Base-by-base conservation (phyloP, 192 early-diverging fungal species). In the Anaeromyces robustus region DNA sequence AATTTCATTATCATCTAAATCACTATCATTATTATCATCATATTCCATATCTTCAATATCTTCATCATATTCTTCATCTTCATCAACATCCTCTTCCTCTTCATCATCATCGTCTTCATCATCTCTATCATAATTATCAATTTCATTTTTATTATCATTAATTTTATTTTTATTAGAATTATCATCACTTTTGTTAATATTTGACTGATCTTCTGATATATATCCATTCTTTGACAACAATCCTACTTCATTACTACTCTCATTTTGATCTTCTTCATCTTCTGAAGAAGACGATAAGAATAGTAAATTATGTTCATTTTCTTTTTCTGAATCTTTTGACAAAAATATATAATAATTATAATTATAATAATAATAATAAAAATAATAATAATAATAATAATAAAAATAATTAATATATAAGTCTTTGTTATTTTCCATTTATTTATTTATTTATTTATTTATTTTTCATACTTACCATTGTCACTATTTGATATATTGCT, bases 51-150 rank as follows among this genome's bases (percentile, higher is more conserved):
- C 18, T 22, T 68, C 18, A 19, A 22, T n/a, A 26, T 68, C 52
- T 9, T 68, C 18, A 68, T 39, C 89, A 30, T 86, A 84, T 77
- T 89, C 86, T 2, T 87, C 88, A 80, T 90, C 89, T 26, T 86
- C 82, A 59, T 90, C 90, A 22, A 85, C 85, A 32, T 91, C 89
- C 26, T 87, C 90, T 39, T 89, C 86, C 31, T 86, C 82, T 30
- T 88, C 88, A 14, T 86, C 82, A 34, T 85, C 85, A 39, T 85
- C 80, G 30, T 82, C 84, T 68, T 79, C 85, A 77, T 80, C 84
- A n/a, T 77, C 78, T 84, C 80, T 77, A 82, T 83, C n/a, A 83
- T 85, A 81, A 78, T 83, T 83, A 30, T 86, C 82, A 68, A 82
- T 82, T 17, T 83, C 86, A 59, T 84, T 79, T 2, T 84, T 81